These are phyloP conservation scores for Chrysosporium queenslandicum DNA, from an alignment of 2,329 filamentous ascomycete species.

Conservation along the genomic window DNA sequence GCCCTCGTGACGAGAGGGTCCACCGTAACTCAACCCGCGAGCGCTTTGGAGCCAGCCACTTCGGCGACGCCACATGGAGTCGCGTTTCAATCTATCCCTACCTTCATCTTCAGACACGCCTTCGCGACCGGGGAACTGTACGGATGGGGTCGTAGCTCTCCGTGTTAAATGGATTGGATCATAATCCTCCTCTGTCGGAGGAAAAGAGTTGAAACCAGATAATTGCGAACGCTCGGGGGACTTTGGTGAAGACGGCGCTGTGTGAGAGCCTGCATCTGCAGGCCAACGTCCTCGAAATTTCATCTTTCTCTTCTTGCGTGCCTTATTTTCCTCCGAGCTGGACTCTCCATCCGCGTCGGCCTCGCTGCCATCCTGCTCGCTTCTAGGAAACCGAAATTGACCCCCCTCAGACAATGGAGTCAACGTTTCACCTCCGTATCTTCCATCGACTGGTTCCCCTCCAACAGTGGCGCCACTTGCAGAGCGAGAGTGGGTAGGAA, in stretches of 20 bases:
- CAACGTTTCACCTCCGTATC: constrained; percentile 30
- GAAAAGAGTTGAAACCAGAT: constrained; percentile 36
- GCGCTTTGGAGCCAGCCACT: constrained; percentile 46
- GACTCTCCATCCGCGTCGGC: constrained; percentile 73
- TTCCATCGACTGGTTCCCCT: constrained; percentile 31
- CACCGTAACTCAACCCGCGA: constrained; percentile 40
- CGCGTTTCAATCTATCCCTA: constrained; percentile 49
- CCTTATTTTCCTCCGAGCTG: constrained; percentile 64
- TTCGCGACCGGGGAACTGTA: constrained; percentile 46
- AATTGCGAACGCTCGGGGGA: constrained; percentile 32
- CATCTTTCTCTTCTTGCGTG: constrained; percentile 47
- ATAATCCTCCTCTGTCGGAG: constrained; percentile 36
- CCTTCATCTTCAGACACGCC: constrained; percentile 68
- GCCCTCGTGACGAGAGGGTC: constrained; percentile 40
- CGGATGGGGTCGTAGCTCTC: constrained; percentile 56
- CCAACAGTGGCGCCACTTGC: constrained; percentile 39
- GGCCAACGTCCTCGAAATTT: constrained; percentile 54
- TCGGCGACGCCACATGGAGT: constrained; percentile 50
- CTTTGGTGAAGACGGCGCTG: constrained; percentile 58
- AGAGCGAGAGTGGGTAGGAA: constrained; percentile 42
- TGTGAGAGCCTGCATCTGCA: constrained; percentile 48
- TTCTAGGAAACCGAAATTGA: constrained; percentile 45
- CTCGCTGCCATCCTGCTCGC: constrained; percentile 55
- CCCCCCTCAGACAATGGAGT: constrained; percentile 43
- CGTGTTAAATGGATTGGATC: constrained; percentile 48